Conservation (phyloP, 2,329 filamentous ascomycete species). For the Diaporthe sp. region DNA sequence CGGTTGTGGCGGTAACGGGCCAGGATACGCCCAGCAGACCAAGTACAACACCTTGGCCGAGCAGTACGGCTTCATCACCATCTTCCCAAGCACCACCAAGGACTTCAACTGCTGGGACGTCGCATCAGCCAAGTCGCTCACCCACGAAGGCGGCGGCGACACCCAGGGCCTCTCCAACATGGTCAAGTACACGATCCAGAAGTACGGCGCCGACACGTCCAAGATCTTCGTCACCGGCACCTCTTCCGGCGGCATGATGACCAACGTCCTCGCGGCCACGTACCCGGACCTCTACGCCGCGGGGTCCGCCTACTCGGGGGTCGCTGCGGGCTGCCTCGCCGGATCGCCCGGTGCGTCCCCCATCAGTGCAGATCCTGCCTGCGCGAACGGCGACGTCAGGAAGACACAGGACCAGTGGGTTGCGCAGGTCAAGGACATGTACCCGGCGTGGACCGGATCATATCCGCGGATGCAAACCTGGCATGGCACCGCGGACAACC, state of each 20-base stretch:
- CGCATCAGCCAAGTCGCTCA: conserved; percentile 58
- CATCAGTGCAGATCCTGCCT: conserved; percentile 46
- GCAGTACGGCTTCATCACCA: conserved; percentile 53
- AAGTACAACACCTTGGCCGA: conserved; percentile 59
- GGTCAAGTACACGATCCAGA: conserved; percentile 57
- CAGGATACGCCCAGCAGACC: conserved; percentile 55
- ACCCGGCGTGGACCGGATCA: conserved; percentile 48
- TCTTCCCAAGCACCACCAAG: conserved; percentile 60
- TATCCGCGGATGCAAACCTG: conserved; percentile 49
- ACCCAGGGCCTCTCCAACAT: conserved; percentile 59
- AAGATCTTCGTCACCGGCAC: conserved; percentile 59
- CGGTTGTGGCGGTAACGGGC: conserved; percentile 61
- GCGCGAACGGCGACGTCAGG: conserved; percentile 45
- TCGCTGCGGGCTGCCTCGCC: conserved; percentile 59
- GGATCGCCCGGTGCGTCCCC: conserved; percentile 37
- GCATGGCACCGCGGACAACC: conserved; percentile 48
- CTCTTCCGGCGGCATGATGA: conserved; percentile 63
- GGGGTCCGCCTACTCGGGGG: conserved; percentile 57
- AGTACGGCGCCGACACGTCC: conserved; percentile 57
- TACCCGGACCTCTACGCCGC: conserved; percentile 61
- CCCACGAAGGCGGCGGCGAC: conserved; percentile 65
- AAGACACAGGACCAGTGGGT: conserved; percentile 47
- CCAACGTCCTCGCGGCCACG: conserved; percentile 56
- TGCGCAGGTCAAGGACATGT: conserved; percentile 47
- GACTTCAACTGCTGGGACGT: conserved; percentile 66